Evolutionary conservation across 2,329 filamentous ascomycete species (phyloP).

Genomic region (Neoscytalidium dimidiatum): DNA sequence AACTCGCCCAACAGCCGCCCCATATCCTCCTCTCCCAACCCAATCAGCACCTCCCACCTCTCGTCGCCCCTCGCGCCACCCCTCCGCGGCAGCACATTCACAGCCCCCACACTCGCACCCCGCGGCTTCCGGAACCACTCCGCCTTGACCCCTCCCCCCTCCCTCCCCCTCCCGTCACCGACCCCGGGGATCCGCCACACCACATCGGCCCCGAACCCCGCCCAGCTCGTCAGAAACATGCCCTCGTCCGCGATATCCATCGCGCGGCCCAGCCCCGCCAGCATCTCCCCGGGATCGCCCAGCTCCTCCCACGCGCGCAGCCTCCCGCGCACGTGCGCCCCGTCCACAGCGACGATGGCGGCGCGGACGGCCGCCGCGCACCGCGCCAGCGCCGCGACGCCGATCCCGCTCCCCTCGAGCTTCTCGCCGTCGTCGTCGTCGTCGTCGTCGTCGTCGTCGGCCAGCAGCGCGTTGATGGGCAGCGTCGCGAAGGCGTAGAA

Average conservation of each 20-base stretch:
- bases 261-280: not conserved
- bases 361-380: not conserved
- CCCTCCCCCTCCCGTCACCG: not conserved
- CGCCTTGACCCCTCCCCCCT: not conserved
- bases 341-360: not conserved
- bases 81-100: not conserved
- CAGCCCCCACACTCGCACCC: not conserved
- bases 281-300: not conserved
- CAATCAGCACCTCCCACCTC: slow-evolving; percentile 2
- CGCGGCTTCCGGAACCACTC: slow-evolving; percentile 6
- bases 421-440: not conserved
- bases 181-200: not conserved
- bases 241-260: not conserved
- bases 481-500: not conserved
- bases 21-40: slow-evolving; percentile 3
- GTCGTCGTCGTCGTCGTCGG: not conserved
- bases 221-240: not conserved
- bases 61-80: not conserved
- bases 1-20: not conserved
- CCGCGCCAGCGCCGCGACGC: not conserved
- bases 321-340: not conserved
- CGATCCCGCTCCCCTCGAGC: not conserved
- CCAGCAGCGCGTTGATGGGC: not conserved
- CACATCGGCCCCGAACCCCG: not conserved
- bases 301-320: not conserved